Evolutionary conservation across 768 basidiomycete genomes (phyloP), one percentile per base, ranked within the genome.

Genomic region (Kwoniella mangroviensis): DNA sequence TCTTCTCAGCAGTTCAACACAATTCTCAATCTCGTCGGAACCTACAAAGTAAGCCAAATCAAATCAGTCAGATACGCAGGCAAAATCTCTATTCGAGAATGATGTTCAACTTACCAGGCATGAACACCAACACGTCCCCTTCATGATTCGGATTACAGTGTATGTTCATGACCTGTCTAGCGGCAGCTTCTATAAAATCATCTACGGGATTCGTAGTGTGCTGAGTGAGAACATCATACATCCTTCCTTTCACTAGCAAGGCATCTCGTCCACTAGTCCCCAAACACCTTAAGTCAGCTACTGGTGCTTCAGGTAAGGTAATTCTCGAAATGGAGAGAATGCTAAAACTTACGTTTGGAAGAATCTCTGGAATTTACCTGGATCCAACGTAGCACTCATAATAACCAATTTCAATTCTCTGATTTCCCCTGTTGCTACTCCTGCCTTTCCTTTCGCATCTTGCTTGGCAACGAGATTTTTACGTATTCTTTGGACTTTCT

Each of bases 301-400:
- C 26, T 17, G 28, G 69, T 58, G 0, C 21, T 65, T 57, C 28
- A 55, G 5, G 62, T 15, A 21, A 56, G 10, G 34, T 49, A 43
- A 7, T 64, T 15, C 6, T 34, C 22, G 15, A 11, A 11, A 58
- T 2, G 55, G n/a, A 19, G 49, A 40, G 45, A 11, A 42, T 28
- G 34, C 6, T 5, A 34, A 28, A 10, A 86, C 91, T 49, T 73
- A 96, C 95, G 89, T 86, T 79, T 89, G 81, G 78, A 91, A 97
- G 83, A 96, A 99, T 40, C 85, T 86, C 84, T 91, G 92, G 82
- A 99, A 98, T 73, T 92, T 93, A 74, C 95, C 91, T 0, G 95
- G 95, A 79, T 99, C 95, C 43, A 99, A 86, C 7, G 97, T 98
- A 3, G 97, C 97, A 82, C 93, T 94, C 97, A 99, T 99, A 73